Percentiles rank a stretch among this genome's conserved stretches.
Evolutionary conservation across 2,329 filamentous ascomycete genomes (phyloP).

Genomic region (Fonsecaea pedrosoi): DNA sequence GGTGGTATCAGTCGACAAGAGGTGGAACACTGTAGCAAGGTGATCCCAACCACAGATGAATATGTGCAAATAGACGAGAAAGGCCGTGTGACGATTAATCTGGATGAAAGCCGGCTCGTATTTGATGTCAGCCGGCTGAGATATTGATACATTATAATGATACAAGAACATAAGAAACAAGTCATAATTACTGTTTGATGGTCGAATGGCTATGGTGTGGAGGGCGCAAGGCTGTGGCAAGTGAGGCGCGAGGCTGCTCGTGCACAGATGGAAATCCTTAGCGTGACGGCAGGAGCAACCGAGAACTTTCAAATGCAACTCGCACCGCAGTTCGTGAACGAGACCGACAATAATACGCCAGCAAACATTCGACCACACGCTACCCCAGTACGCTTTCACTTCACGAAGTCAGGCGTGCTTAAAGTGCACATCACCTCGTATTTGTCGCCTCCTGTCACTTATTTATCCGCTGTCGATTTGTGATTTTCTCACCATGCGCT

Average conservation of each 20-base stretch:
- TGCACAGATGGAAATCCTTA: background rate
- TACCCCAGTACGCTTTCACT: background rate
- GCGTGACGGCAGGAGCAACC: conserved; percentile 6
- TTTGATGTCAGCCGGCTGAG: conserved; percentile 31
- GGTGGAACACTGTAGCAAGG: conserved; percentile 64
- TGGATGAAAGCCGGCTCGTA: conserved; percentile 25
- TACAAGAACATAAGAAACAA: background rate
- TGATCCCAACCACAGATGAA: conserved; percentile 33
- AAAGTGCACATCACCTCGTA: background rate
- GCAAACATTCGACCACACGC: background rate
- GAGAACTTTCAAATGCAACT: conserved; percentile 16
- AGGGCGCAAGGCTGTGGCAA: conserved; percentile 11
- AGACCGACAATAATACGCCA: background rate
- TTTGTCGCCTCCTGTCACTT: background rate
- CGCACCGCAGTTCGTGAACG: background rate
- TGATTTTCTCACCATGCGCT: conserved; percentile 1
- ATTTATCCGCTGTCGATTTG: background rate
- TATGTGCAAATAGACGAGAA: conserved; percentile 32
- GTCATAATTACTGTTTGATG: background rate
- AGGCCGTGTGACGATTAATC: conserved; percentile 28
- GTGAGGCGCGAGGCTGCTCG: background rate
- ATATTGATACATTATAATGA: conserved; percentile 23
- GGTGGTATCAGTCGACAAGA: conserved; percentile 79
- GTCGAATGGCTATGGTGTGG: background rate
- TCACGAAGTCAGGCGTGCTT: background rate